A percentile compares a stretch with the other conserved stretches of the same genome.
Conservation (phyloP, 2,329 filamentous ascomycete species). For the Mycosphaerelloides madeirae region DNA sequence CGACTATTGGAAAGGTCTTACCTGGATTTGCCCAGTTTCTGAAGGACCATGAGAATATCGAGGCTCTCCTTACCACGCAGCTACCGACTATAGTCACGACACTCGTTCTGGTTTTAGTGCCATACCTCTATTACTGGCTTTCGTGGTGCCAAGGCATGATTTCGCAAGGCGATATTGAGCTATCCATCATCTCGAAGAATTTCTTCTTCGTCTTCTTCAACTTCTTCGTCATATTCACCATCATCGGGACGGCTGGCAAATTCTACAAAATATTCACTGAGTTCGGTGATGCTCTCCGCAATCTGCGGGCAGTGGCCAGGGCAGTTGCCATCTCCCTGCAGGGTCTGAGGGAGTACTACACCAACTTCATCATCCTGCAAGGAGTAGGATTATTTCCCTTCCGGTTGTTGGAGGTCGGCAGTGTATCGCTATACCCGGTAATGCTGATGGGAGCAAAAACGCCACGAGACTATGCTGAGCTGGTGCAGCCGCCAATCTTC, state of each 20-base stretch:
- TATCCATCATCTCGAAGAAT: constrained; percentile 95
- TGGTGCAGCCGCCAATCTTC: constrained; percentile 78
- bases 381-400: constrained; percentile 91
- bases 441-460: constrained; percentile 74
- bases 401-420: constrained; percentile 82
- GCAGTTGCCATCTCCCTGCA: constrained; percentile 72
- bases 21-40: constrained; percentile 66
- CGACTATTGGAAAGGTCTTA: constrained; percentile 69
- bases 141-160: constrained; percentile 91
- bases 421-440: constrained; percentile 77
- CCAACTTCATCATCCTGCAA: constrained; percentile 89
- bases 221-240: constrained; percentile 90
- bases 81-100: constrained; percentile 81
- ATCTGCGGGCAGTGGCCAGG: constrained; percentile 72
- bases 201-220: constrained; percentile 99
- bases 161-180: constrained; percentile 86
- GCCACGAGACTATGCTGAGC: constrained; percentile 79
- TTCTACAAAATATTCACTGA: constrained; percentile 56
- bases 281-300: constrained; percentile 68
- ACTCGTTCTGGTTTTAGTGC: constrained; percentile 80
- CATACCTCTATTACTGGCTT: constrained; percentile 90
- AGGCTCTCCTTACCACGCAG: constrained; percentile 78
- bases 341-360: constrained; percentile 75
- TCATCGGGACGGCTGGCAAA: constrained; percentile 73
- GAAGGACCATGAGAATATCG: constrained; percentile 61